Percentiles rank a stretch among this genome's conserved stretches.
Evolutionary conservation across 2,329 filamentous ascomycete genomes (phyloP).

Genomic region (Fusarium beomiforme): DNA sequence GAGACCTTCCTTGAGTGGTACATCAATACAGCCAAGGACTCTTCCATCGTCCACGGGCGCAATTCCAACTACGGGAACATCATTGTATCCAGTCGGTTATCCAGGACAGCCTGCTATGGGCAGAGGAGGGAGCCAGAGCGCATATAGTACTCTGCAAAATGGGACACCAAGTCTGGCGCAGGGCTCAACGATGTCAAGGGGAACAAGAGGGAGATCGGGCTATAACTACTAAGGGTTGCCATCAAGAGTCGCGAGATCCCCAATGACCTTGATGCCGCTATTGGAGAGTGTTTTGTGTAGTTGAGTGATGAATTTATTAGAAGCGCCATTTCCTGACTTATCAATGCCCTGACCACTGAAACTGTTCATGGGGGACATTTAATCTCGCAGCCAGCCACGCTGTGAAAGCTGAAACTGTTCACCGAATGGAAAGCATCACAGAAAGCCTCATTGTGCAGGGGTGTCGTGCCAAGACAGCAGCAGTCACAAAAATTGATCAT

Average conservation of each 20-base stretch:
- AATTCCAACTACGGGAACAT: fast-evolving
- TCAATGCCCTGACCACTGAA: background rate
- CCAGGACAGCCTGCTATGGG: background rate
- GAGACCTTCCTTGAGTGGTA: no score
- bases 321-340: no score
- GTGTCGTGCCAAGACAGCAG: background rate
- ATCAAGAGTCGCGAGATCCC: no score
- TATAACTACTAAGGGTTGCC: no score
- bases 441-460: background rate
- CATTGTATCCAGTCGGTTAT: background rate
- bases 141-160: no score
- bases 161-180: background rate
- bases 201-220: background rate
- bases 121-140: background rate
- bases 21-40: background rate
- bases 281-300: no score
- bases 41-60: fast-evolving
- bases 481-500: fast-evolving
- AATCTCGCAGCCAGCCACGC: background rate
- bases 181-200: background rate
- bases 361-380: background rate
- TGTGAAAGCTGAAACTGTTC: background rate
- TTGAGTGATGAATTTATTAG: no score
- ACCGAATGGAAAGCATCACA: background rate
- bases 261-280: no score